phyloP scores from a whole-genome alignment of 2,329 filamentous ascomycete genomes.

The Phyllosticta paracitricarpa region DNA sequence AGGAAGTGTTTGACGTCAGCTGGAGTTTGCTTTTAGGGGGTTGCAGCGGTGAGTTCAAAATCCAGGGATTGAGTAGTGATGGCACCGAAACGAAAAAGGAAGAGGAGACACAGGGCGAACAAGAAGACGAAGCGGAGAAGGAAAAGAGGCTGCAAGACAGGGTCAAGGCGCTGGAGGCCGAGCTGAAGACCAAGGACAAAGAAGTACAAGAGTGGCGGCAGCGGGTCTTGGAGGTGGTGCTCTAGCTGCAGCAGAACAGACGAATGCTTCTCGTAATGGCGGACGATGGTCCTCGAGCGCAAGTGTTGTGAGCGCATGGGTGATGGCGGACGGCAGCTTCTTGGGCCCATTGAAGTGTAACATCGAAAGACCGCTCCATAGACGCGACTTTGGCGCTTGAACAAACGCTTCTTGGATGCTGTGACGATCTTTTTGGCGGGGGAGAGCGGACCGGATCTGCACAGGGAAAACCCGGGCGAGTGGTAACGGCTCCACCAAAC shows the following conservation, averaged over 20 bases:
- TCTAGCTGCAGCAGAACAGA: slow-evolving; percentile 14
- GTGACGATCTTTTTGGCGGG: neutral
- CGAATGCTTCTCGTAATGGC: no score
- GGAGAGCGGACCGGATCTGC: neutral
- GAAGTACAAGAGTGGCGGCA: slow-evolving; percentile 26
- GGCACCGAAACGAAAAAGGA: slow-evolving; percentile 1
- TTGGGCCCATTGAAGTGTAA: no score
- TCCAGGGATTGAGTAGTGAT: slow-evolving; percentile 27
- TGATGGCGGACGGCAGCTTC: no score
- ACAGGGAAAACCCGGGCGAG: neutral
- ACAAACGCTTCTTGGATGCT: neutral
- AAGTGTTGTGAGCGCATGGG: no score
- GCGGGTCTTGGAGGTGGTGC: slow-evolving; percentile 29
- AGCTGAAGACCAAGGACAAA: slow-evolving; percentile 26
- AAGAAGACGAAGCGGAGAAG: neutral
- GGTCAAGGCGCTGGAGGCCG: slow-evolving; percentile 14
- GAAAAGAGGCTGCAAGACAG: slow-evolving; percentile 1
- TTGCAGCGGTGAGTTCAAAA: slow-evolving; percentile 32
- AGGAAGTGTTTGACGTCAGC: slow-evolving; percentile 34
- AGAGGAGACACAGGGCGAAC: slow-evolving; percentile 7
- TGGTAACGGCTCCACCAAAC: neutral
- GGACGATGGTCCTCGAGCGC: no score
- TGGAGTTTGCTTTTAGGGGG: slow-evolving; percentile 34
- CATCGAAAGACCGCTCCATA: no score
- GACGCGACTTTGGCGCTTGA: no score